Percentiles rank a stretch among this genome's conserved stretches.
These are phyloP conservation scores for Penicillium parvum DNA, from an alignment of 495 filamentous ascomycete genomes.

Conservation along the genomic window DNA sequence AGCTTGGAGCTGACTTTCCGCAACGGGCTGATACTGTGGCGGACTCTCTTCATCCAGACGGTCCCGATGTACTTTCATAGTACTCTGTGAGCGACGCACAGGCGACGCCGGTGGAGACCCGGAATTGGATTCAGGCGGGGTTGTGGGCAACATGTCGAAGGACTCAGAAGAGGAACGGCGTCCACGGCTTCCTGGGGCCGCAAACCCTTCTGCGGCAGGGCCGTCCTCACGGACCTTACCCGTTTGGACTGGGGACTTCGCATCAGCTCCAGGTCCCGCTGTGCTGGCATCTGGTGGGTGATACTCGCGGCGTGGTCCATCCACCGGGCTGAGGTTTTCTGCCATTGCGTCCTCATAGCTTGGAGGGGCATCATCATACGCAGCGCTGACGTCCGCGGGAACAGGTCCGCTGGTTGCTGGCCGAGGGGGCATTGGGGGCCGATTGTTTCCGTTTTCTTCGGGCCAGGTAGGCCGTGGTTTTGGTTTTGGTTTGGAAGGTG, in stretches of 20 bases:
- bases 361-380: slow-evolving; percentile 61
- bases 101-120: slow-evolving; percentile 36
- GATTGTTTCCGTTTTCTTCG: slow-evolving; percentile 13
- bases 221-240: slow-evolving; percentile 26
- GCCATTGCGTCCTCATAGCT: slow-evolving; percentile 92
- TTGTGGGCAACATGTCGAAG: slow-evolving; percentile 45
- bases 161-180: slow-evolving; percentile 40
- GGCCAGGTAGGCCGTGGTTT: slow-evolving; percentile 21
- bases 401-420: slow-evolving; percentile 21
- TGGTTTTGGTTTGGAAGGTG: slow-evolving; percentile 16
- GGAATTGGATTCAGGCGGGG: slow-evolving; percentile 38
- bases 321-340: slow-evolving; percentile 61
- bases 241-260: slow-evolving; percentile 31
- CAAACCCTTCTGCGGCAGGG: slow-evolving; percentile 18
- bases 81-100: slow-evolving; percentile 34
- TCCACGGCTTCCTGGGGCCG: slow-evolving; percentile 18
- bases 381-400: slow-evolving; percentile 29
- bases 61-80: slow-evolving; percentile 33
- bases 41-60: slow-evolving; percentile 32
- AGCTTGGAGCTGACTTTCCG: slow-evolving; percentile 17
- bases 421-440: slow-evolving; percentile 37
- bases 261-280: slow-evolving; percentile 40
- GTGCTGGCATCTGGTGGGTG: slow-evolving; percentile 47
- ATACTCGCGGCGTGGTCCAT: slow-evolving; percentile 62
- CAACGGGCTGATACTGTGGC: slow-evolving; percentile 36